phyloP scores from a whole-genome alignment of 139 green algal genomes.

The Bryopsis sp. region DNA sequence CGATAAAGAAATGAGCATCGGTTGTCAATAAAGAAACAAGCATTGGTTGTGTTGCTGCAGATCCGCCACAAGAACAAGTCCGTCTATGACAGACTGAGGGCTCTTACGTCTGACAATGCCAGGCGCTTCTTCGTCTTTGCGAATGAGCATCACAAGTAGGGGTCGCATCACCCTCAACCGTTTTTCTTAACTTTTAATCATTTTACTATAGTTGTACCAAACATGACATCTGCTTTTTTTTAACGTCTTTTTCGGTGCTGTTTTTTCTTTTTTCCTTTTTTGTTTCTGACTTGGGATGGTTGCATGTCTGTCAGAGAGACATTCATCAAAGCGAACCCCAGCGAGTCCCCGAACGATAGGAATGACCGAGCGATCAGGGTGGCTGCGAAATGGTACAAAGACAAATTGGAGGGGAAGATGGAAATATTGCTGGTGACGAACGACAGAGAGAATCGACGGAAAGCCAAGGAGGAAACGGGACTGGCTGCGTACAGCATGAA shows the following conservation, averaged over 20 bases:
- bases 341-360: conserved; percentile 90
- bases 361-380: conserved; percentile 96
- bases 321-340: conserved; percentile 45
- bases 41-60: conserved; percentile 32
- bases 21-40: no score
- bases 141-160: conserved; percentile 89
- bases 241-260: no score
- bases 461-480: conserved; percentile 44
- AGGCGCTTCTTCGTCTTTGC: conserved; percentile 92
- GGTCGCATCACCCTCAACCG: no score
- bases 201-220: no score
- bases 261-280: background rate
- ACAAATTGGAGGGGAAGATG: conserved; percentile 33
- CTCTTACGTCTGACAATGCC: conserved; percentile 32
- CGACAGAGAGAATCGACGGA: conserved; percentile 70
- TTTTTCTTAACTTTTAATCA: no score
- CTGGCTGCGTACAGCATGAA: conserved; percentile 45
- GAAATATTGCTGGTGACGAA: conserved; percentile 79
- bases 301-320: conserved; percentile 48
- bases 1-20: no score
- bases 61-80: conserved; percentile 59
- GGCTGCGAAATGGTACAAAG: conserved; percentile 56
- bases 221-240: no score
- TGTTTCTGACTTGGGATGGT: conserved; percentile 17
- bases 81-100: conserved; percentile 68